A percentile compares a stretch with the other conserved stretches of the same genome.
These are phyloP conservation scores for Corymbia calophylla DNA, from an alignment of 441 rosid genomes.

Conservation along the genomic window DNA sequence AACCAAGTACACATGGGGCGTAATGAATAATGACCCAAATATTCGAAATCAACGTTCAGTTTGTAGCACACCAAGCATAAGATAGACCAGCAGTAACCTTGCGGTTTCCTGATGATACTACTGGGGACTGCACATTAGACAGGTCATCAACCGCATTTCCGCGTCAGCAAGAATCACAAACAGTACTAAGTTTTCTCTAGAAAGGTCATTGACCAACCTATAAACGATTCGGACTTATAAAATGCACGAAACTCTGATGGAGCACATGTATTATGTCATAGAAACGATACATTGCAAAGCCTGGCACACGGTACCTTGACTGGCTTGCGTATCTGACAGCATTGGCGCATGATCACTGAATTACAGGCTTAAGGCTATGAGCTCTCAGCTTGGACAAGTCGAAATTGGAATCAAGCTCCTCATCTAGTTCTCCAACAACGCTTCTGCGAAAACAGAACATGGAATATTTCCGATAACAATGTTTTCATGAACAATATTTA, in stretches of 20 bases:
- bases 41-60: background rate
- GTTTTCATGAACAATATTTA: background rate
- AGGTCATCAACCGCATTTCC: background rate
- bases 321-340: background rate
- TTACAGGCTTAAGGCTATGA: background rate
- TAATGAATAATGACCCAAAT: background rate
- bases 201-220: background rate
- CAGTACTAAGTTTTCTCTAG: background rate
- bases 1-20: background rate
- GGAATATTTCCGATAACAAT: background rate
- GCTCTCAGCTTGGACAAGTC: background rate
- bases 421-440: slow-evolving; percentile 82
- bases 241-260: background rate
- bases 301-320: background rate
- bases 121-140: background rate
- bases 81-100: background rate
- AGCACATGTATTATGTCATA: background rate
- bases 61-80: background rate
- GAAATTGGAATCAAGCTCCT: slow-evolving; percentile 36
- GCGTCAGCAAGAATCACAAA: background rate
- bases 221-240: background rate
- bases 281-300: background rate
- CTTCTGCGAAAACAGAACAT: slow-evolving; percentile 44
- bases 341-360: background rate
- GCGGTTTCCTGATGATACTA: background rate